Percentiles rank a stretch among this genome's conserved stretches.
phyloP scores from a whole-genome alignment of 306 rosid species.

The Prunus davidiana region DNA sequence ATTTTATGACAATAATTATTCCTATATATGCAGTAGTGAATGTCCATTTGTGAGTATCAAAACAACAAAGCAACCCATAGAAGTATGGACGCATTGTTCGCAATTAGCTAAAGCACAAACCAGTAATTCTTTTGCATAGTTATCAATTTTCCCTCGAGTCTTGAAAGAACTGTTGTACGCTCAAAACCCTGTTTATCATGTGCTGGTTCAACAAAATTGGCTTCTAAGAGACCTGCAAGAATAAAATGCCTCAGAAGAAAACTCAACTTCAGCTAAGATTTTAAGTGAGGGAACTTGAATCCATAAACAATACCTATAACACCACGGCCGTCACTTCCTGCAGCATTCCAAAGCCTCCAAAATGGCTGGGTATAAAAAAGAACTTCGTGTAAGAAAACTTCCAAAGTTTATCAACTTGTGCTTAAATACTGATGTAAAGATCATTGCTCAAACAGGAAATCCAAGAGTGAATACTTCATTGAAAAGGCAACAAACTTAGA shows the following conservation, averaged over 20 bases:
- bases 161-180: constrained; percentile 82
- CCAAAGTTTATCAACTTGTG: not conserved
- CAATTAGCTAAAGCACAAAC: constrained; percentile 37
- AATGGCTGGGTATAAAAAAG: constrained; percentile 71
- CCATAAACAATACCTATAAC: constrained; percentile 70
- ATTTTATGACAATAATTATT: constrained; percentile 56
- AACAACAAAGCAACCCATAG: constrained; percentile 2
- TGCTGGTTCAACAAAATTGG: constrained; percentile 98
- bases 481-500: not conserved
- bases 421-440: not conserved
- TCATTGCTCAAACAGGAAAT: not conserved
- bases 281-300: constrained; percentile 3
- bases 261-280: constrained; percentile 4
- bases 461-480: not conserved
- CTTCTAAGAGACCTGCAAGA: constrained; percentile 86
- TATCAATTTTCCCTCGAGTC: constrained; percentile 68
- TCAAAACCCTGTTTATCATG: constrained; percentile 99
- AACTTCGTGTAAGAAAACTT: constrained; percentile 21
- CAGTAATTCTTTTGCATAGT: constrained; percentile 91
- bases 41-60: constrained; percentile 10
- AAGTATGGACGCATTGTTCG: not conserved
- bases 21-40: constrained; percentile 44
- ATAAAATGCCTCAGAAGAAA: constrained; percentile 24
- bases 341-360: constrained; percentile 99
- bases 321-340: constrained; percentile 97